These are phyloP conservation scores for Micractinium conductrix DNA, from an alignment of 139 green algal genomes.

Conservation along the genomic window DNA sequence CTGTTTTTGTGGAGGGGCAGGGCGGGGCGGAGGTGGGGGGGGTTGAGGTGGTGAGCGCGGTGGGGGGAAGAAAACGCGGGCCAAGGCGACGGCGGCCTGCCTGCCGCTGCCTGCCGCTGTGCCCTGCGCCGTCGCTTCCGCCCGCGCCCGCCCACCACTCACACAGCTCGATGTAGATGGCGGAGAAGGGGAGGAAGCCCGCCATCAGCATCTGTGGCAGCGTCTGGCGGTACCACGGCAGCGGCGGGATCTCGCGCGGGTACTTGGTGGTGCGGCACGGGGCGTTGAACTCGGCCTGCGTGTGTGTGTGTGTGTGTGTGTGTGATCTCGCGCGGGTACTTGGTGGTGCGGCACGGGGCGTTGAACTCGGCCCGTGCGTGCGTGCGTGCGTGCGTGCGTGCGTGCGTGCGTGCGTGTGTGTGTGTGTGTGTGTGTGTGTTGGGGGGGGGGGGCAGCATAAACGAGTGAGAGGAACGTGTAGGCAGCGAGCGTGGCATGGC, in stretches of 20 bases:
- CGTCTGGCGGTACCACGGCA: constrained; percentile 90
- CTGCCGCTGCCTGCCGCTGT: no score
- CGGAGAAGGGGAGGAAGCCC: constrained; percentile 95
- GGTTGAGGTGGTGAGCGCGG: no score
- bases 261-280: constrained; percentile 93
- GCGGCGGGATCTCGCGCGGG: constrained; percentile 76
- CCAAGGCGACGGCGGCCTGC: no score
- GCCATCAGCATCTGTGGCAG: constrained; percentile 93
- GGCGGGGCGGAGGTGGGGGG: not conserved
- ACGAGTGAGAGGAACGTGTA: no score
- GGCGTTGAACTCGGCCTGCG: constrained; percentile 73
- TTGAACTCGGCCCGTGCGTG: constrained; percentile 66
- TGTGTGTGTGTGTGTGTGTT: not conserved
- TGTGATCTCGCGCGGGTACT: not conserved
- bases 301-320: not conserved
- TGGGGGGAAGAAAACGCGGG: not conserved
- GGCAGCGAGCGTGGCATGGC: no score
- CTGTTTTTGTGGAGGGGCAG: constrained; percentile 1
- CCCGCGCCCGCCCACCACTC: not conserved
- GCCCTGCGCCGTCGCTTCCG: no score
- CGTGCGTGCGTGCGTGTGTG: not conserved
- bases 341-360: constrained; percentile 49
- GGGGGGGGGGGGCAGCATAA: not conserved
- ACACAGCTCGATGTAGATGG: constrained; percentile 98
- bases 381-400: not conserved